Evolutionary conservation across 202 grass and related monocot genomes (phyloP), one percentile per base, ranked within the genome.

Genomic region (Carex arenaria): DNA sequence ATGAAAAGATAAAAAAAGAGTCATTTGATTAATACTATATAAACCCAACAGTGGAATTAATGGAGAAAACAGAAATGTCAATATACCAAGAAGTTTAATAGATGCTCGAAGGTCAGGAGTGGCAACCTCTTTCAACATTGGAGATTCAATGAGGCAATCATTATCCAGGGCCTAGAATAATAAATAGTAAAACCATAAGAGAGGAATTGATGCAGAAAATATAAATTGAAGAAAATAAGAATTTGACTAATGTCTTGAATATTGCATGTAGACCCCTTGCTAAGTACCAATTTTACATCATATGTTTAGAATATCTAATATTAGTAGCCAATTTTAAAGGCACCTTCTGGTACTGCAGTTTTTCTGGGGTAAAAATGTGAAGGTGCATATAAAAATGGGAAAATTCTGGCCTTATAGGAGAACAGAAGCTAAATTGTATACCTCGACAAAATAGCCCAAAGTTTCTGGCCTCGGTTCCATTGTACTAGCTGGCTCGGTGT

Each of bases 21-120:
- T 62, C 52, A 64, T 65, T 55, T 71, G 14, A 70, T 68, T 49
- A 11, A 67, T 49, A 51, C 80, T 34, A 4, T 88, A 75, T 38
- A 72, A 67, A 80, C 42, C 51, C 26, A 78, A 72, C 26, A 51
- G 51, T 76, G 82, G 5, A 85, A 88, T 61, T 68, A 67, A 76
- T 19, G 54, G 17, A 68, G 20, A 72, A 65, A 83, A 65, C n/a
- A 7, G 10, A 63, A 67, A 77, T 42, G 2, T 32, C 15, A 6
- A 26, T 32, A 64, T 92, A 99, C 93, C 93, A 62, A 99, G 78
- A 62, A 99, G 85, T 36, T 26, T 80, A 26, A 99, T 78, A 56
- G 84, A 83, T 51, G 93, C 72, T 31, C 80, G 67, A 61, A 88
- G 75, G 54, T 94, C 87, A 59, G 89, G 87, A 59, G 75, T 90